Evolutionary conservation across 768 basidiomycete genomes (phyloP), one percentile per base, ranked within the genome.

Genomic region (Amanita molliuscula): DNA sequence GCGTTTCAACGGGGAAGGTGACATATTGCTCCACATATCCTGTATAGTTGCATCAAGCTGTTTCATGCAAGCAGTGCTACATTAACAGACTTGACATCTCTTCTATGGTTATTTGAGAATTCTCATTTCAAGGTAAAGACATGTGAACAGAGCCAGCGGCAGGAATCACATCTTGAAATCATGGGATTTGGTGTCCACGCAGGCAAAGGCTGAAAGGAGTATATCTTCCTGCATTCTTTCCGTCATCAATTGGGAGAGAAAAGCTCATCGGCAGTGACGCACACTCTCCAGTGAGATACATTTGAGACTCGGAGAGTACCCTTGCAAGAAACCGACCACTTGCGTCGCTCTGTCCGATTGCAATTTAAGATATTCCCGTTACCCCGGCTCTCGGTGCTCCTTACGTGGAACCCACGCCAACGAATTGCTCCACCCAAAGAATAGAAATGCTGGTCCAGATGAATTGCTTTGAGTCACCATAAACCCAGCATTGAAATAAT

Each of bases 121-220:
- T 58, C 78, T 23, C 53, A 86, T 84, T 85, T 84, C 65, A 89
- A 74, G 0, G 82, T 69, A 57, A 89, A 88, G 9, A 88, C 76
- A 53, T 77, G 61, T 85, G 76, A 6, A 88, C 85, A 53, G 87
- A 88, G 51, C 73, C 67, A 25, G 86, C 23, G 4, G 23, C 23
- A 4, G 23, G 23, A 23, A 23, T 23, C 23, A 23, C 23, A 4
- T 23, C 23, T 23, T 23, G 23, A 23, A 23, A 23, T 2, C 4
- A 23, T 23, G 23, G 23, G 2, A 4, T 23, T 23, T 23, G 4
- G 23, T 23, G 23, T 2, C 23, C 23, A 23, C 23, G 23, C 23
- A 2, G 23, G 4, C 23, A 2, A 23, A 23, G 23, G 23, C n/a
- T n/a, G n/a, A n/a, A 31, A 31, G 31, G 31, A 31, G 13, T 31